phyloP scores from a whole-genome alignment of 2,329 filamentous ascomycete genomes.

The Fusarium sp. region DNA sequence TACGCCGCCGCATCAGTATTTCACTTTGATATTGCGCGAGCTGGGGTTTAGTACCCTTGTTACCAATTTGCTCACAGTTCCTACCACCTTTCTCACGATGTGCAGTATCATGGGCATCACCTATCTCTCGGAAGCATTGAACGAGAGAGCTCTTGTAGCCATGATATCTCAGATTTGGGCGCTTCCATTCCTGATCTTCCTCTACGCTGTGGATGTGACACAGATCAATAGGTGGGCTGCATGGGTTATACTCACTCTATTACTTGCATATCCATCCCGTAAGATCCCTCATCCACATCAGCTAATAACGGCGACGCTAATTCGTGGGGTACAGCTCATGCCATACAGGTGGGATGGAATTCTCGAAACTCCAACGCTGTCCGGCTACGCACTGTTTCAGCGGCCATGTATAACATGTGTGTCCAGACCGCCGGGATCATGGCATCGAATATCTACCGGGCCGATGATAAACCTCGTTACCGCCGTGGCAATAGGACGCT shows the following conservation, averaged over 20 bases:
- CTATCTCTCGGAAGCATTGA: constrained; percentile 52
- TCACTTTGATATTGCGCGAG: constrained; percentile 58
- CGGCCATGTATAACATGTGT: constrained; percentile 64
- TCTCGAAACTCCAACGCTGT: constrained; percentile 74
- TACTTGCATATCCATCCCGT: constrained; percentile 54
- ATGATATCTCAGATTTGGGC: constrained; percentile 55
- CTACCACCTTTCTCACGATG: constrained; percentile 32
- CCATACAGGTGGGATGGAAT: constrained; percentile 65
- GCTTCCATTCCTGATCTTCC: constrained; percentile 53
- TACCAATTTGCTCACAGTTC: constrained; percentile 35
- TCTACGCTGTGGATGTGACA: constrained; percentile 50
- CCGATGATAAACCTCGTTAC: constrained; percentile 61
- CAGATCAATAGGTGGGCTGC: constrained; percentile 51
- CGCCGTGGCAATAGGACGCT: constrained; percentile 61
- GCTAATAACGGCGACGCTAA: constrained; percentile 13
- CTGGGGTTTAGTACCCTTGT: constrained; percentile 31
- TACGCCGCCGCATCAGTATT: constrained; percentile 61
- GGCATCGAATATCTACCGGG: constrained; percentile 63
- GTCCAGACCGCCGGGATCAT: constrained; percentile 64
- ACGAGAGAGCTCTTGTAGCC: constrained; percentile 51
- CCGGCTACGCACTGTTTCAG: constrained; percentile 73
- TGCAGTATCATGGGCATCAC: constrained; percentile 46
- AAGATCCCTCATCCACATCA: constrained; percentile 14
- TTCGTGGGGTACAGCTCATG: constrained; percentile 54
- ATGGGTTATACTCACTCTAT: constrained; percentile 53